Base-by-base conservation (phyloP, 306 rosid genomes). In the Myrica gale region DNA sequence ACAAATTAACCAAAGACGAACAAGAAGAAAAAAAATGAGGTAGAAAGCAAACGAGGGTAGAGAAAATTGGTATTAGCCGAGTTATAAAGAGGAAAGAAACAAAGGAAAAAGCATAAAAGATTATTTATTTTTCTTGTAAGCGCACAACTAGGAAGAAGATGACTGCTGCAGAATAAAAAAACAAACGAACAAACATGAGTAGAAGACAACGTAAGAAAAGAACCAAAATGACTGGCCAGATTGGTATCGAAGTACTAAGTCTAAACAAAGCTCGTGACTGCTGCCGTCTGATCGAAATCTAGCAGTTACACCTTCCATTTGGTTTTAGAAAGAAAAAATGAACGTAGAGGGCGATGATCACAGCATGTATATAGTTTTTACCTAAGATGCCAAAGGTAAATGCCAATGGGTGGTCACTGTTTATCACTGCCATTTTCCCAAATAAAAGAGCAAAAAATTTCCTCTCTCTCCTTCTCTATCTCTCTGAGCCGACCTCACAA, bases 361-460 rank as follows among this genome's bases (percentile, higher is more conserved):
- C 50, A 75, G 32, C 1, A 32, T 16, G 5, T 71, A 32, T 1
- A 4, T 41, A 54, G 3, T 4, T 53, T 39, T 72, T 88, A 93
- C 98, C 98, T 3, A 93, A 82, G 74, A 93, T 77, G 74, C 98
- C 98, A 78, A 93, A 93, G 69, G 91, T 75, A 77, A 91, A 82
- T 74, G 90, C 78, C 84, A 87, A 83, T 37, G 83, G 76, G 76
- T 43, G 86, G 52, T 84, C 83, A 58, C 73, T 68, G 65, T 62
- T 63, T 56, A 83, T 9, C 13, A 79, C 9, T 4, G 89, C 80
- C 92, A 92, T 87, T 15, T 68, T 26, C 32, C 42, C n/a, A n/a
- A 74, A 21, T 47, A 5, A 11, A 45, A 42, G 10, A 54, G 37
- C 26, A 52, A 39, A 60, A 20, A 2, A 19, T 16, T 5, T 21